A percentile compares a stretch with the other conserved stretches of the same genome.
Conservation (phyloP, 139 green algal species). For the Picochlorum sp. region DNA sequence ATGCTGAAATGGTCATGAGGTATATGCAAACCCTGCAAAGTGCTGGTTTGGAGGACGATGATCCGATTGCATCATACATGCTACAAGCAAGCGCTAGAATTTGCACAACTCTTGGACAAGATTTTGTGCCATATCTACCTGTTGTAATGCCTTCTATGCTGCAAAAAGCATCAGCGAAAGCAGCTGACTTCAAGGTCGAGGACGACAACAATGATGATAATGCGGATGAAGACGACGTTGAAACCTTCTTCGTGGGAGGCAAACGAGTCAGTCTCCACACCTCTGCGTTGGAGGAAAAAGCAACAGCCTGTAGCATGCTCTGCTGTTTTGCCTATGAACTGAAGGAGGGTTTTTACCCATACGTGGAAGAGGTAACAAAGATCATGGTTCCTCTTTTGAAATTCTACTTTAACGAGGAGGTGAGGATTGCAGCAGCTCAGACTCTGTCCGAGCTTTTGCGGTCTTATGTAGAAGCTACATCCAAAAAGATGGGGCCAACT, state of each 20-base stretch:
- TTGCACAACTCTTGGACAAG: slow-evolving; percentile 90
- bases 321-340: slow-evolving; percentile 96
- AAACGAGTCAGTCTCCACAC: slow-evolving; percentile 65
- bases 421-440: slow-evolving; percentile 50
- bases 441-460: slow-evolving; percentile 79
- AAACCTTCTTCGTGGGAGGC: slow-evolving; percentile 69
- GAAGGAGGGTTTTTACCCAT: slow-evolving; percentile 89
- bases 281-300: slow-evolving; percentile 86
- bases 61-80: slow-evolving; percentile 64
- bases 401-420: slow-evolving; percentile 97
- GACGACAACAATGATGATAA: slow-evolving; percentile 19
- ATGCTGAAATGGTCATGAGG: slow-evolving; percentile 81
- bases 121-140: slow-evolving; percentile 93
- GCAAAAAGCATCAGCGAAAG: slow-evolving; percentile 42
- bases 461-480: slow-evolving; percentile 44
- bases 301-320: slow-evolving; percentile 96
- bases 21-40: slow-evolving; percentile 72
- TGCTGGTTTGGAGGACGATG: slow-evolving; percentile 47
- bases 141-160: slow-evolving; percentile 92
- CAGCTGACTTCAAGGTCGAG: slow-evolving; percentile 80
- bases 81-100: slow-evolving; percentile 89
- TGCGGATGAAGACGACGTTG: slow-evolving; percentile 25
- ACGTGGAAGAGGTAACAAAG: slow-evolving; percentile 65
- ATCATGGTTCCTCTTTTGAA: slow-evolving; percentile 81
- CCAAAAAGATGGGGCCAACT: slow-evolving; percentile 46